These are phyloP conservation scores for Bretschneidera sinensis DNA, from an alignment of 345 rosid genomes.

Conservation along the genomic window DNA sequence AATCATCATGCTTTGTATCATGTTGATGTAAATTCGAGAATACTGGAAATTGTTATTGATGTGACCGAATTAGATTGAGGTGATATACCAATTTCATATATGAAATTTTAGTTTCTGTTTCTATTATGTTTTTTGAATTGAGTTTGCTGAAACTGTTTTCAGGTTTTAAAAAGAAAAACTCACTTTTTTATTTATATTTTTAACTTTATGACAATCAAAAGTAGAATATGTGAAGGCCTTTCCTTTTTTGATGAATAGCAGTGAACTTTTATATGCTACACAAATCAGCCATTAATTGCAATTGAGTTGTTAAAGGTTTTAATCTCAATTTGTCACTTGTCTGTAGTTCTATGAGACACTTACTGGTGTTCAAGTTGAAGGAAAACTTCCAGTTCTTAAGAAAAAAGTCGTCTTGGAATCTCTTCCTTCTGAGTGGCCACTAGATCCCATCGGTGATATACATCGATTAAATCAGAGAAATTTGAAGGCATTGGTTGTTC, in stretches of 20 bases:
- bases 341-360: constrained; percentile 84
- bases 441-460: constrained; percentile 67
- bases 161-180: too few relatives aligned
- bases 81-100: too few relatives aligned
- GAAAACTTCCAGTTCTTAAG: constrained; percentile 62
- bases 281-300: background rate
- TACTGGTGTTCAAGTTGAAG: constrained; percentile 79
- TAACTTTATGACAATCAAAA: background rate
- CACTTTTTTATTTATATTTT: too few relatives aligned
- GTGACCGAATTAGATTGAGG: too few relatives aligned
- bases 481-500: constrained; percentile 77
- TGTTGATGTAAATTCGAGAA: background rate
- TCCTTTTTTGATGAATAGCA: background rate
- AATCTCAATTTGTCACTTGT: background rate
- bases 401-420: constrained; percentile 59
- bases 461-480: constrained; percentile 49
- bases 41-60: too few relatives aligned
- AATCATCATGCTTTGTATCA: too few relatives aligned
- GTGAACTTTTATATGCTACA: too few relatives aligned
- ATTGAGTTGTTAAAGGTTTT: constrained; percentile 5
- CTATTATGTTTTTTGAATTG: too few relatives aligned
- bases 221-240: background rate
- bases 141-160: too few relatives aligned
- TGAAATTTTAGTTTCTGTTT: too few relatives aligned
- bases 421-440: constrained; percentile 87